A percentile compares a stretch with the other conserved stretches of the same genome.
Conservation (phyloP, 331 rosid species). For the Erythrophleum ivorense region DNA sequence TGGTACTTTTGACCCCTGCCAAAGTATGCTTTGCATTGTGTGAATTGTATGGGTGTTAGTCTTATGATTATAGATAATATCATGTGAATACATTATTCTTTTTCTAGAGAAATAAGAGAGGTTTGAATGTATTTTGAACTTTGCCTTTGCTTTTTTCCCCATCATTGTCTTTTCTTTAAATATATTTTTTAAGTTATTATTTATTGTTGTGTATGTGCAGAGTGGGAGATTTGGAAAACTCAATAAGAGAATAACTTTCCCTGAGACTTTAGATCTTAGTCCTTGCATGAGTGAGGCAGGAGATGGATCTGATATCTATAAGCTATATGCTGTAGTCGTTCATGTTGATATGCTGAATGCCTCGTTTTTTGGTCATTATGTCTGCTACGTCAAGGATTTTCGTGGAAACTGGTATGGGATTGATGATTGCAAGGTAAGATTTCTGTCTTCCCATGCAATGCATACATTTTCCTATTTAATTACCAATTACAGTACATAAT, state of each 20-base stretch:
- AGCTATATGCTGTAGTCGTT: slow-evolving; percentile 90
- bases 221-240: slow-evolving; percentile 97
- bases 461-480: slow-evolving; percentile 32
- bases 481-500: neutral
- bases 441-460: slow-evolving; percentile 21
- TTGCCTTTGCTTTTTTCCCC: slow-evolving; percentile 5
- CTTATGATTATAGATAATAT: neutral
- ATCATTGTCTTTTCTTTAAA: neutral
- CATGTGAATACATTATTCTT: neutral
- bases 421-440: slow-evolving; percentile 83
- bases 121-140: slow-evolving; percentile 5
- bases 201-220: slow-evolving; percentile 54
- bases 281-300: slow-evolving; percentile 91
- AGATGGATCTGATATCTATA: slow-evolving; percentile 74
- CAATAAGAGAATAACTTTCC: slow-evolving; percentile 90
- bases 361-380: slow-evolving; percentile 91
- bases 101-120: slow-evolving; percentile 9
- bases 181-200: neutral
- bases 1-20: slow-evolving; percentile 18
- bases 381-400: slow-evolving; percentile 89
- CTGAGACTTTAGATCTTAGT: slow-evolving; percentile 80
- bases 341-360: slow-evolving; percentile 98
- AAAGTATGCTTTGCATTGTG: slow-evolving; percentile 13
- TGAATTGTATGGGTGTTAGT: neutral
- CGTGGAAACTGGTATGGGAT: slow-evolving; percentile 79